Evolutionary conservation across 345 rosid genomes (phyloP), one percentile per base, ranked within the genome.

Genomic region (Conringia planisiliqua): DNA sequence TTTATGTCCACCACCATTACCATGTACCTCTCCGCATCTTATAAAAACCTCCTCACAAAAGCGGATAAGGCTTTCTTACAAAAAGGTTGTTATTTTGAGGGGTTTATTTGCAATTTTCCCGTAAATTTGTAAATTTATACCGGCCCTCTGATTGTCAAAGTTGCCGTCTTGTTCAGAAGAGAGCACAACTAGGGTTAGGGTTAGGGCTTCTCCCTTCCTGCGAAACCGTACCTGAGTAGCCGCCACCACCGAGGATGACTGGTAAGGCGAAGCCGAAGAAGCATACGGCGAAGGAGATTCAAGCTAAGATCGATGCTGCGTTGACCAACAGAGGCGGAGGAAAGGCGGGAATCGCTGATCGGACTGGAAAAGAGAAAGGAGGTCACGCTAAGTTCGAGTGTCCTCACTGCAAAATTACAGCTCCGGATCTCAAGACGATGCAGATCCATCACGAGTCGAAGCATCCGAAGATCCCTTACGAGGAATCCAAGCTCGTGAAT

Each of bases 261-360:
- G 97, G 97, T 6, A 94, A 94, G 87, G 97, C 98, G 17, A 91
- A 94, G 92, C 98, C 98, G 13, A 94, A 94, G 95, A 94, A 94
- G 92, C 98, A 94, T 82, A 91, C 98, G 39, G 96, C 98, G 54
- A 94, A 94, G 84, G 98, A 91, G 86, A 81, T 94, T 75, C 86
- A 89, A 7, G 77, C 94, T 13, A 94, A 94, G 84, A 74, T 83
- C 46, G 98, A 94, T 76, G 97, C 97, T 0, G 98, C 98, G 17
- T 80, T 83, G 16, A 94, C 98, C 6, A 94, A 87, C 84, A 79
- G 97, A 7, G 98, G 98, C 51, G 98, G 98, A 24, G 98, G 98
- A 16, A 88, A 86, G 79, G 98, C 96, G 1, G 98, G 98, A 4
- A 59, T 70, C 3, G 84, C 84, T 17, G 98, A 94, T 52, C 74